Evolutionary conservation across 441 rosid genomes (phyloP), one percentile per base, ranked within the genome.

Genomic region (Euphorbia corollata): DNA sequence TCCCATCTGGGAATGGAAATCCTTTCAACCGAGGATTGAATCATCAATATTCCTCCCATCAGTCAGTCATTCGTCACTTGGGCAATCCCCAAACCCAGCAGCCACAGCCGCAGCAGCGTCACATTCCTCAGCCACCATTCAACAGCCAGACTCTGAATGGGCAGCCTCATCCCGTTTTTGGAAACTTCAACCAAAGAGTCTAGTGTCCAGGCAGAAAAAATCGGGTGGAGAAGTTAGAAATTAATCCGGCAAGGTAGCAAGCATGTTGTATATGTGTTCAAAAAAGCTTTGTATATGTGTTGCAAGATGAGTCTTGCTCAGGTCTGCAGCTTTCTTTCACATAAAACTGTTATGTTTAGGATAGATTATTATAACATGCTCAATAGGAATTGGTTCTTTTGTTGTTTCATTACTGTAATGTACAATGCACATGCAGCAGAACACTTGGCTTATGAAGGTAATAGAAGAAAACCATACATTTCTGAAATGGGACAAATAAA

Each of bases 121-220:
- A 76, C 66, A 65, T 82, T 82, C 78, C 76, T 15, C 82, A 73
- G 64, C 57, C 86, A 53, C 75, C 83, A 30, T 8, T 73, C 70
- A 80, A 67, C 63, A 80, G 77, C 73, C 84, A 74, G 68, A 61
- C 72, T 54, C 55, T 54, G 57, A 77, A 80, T 2, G 85, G 84
- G 57, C 92, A 81, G 77, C 71, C 83, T 2, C 78, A 8, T 60
- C 75, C 82, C 0, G 79, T 72, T 74, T 86, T 83, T 70, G 67
- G 82, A 77, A 87, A 84, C 81, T 89, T 87, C 70, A 77, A 80
- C 78, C 81, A 79, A 79, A 79, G 85, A 84, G 84, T 76, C 61
- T 84, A 81, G 71, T 63, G 71, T 64, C 72, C 39, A 13, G 19
- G 24, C 6, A 22, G 24, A 68, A 69, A 63, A 64, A 68, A 56